Conservation (phyloP, 2,329 filamentous ascomycete species). For the Colletotrichum liaoningense region DNA sequence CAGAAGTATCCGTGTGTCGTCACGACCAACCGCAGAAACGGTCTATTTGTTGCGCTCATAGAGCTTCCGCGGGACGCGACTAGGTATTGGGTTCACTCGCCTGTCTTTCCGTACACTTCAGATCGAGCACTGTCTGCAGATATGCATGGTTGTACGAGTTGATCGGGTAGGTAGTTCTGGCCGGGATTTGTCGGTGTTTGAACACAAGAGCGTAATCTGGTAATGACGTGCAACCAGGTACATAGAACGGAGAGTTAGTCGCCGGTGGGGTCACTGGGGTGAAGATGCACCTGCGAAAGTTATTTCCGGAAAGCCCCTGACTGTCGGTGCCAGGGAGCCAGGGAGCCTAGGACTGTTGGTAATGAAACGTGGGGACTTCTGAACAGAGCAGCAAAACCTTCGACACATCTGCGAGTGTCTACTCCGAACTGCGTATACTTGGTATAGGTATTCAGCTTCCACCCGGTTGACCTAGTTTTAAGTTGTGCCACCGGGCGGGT, state of each 20-base stretch:
- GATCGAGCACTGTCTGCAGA: not conserved
- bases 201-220: not conserved
- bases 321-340: not conserved
- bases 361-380: not conserved
- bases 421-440: too few species aligned
- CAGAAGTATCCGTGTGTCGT: not conserved
- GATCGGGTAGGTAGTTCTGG: not conserved
- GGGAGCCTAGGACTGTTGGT: not conserved
- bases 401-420: too few species aligned
- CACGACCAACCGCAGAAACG: not conserved
- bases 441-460: too few species aligned
- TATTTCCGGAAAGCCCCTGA: not conserved
- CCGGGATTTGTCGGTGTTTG: not conserved
- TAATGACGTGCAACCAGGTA: not conserved
- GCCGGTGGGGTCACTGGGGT: not conserved
- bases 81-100: not conserved
- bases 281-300: not conserved
- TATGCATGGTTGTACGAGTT: not conserved
- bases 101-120: not conserved
- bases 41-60: not conserved
- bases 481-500: not conserved
- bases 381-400: not conserved
- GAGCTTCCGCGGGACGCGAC: not conserved
- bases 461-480: not conserved
- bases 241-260: not conserved